Conservation (phyloP, 345 rosid species). For the Jatropha curcas region DNA sequence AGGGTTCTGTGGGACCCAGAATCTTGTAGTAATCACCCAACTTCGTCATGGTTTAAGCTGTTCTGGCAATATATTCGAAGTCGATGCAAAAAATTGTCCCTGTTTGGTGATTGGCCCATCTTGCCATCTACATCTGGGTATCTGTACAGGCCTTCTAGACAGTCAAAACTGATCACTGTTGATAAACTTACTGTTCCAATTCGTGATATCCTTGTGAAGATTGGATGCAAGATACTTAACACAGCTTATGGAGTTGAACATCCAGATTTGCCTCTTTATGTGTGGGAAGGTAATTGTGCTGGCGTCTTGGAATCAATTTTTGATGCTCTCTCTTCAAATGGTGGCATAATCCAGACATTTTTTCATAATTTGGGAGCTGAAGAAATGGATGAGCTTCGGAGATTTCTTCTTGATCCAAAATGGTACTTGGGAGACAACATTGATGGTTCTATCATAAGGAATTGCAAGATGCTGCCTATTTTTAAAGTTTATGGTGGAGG, state of each 20-base stretch:
- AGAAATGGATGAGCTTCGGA: conserved; percentile 79
- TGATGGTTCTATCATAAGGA: conserved; percentile 51
- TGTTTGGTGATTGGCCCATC: conserved; percentile 91
- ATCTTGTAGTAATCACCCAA: conserved; percentile 57
- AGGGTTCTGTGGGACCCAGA: conserved; percentile 74
- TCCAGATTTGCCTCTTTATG: conserved; percentile 67
- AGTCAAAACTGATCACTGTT: conserved; percentile 68
- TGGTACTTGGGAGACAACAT: conserved; percentile 65
- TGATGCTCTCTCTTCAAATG: conserved; percentile 52
- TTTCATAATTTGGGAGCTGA: conserved; percentile 49
- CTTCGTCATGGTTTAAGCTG: conserved; percentile 76
- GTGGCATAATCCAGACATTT: conserved; percentile 34
- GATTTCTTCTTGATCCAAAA: conserved; percentile 73
- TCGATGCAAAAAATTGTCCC: conserved; percentile 58
- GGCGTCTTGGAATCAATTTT: conserved; percentile 76
- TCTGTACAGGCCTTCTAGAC: conserved; percentile 65
- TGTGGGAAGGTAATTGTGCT: conserved; percentile 54
- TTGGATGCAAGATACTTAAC: conserved; percentile 84
- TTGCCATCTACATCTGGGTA: conserved; percentile 81
- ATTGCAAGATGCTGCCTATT: conserved; percentile 71
- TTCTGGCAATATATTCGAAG: conserved; percentile 78
- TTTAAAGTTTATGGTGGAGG: conserved; percentile 57
- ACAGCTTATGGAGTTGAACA: conserved; percentile 58
- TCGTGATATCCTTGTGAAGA: conserved; percentile 59
- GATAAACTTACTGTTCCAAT: conserved; percentile 63